Evolutionary conservation across 1,139 yeast species (phyloP), one percentile per base, ranked within the genome.

Genomic region (Debaryomycetaceae sp.): DNA sequence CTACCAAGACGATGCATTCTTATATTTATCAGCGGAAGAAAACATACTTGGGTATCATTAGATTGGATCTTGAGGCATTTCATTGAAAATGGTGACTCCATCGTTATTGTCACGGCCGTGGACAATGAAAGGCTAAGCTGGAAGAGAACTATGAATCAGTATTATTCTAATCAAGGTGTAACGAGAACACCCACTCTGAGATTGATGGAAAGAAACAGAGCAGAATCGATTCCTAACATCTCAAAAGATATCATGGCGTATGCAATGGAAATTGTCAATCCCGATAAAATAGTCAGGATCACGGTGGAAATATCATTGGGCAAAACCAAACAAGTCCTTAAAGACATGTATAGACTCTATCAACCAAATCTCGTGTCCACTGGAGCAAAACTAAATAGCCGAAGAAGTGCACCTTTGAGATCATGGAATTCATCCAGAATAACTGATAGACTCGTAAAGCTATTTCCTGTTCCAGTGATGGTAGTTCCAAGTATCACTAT

Each of bases 21-120:
- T 50, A 81, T 83, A 18, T 84, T 83, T 55, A 68, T 85, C 5
- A 73, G 81, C 45, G 95, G 88, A 1, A 66, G 91, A 44, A 73
- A 67, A 35, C 91, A 84, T 59, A 83, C 92, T 0, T 85, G 94
- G 92, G 87, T 83, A 3, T 82, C 88, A 0, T 61, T 85, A 36
- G 95, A 85, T 56, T 85, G 86, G 84, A 63, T 77, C 3, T 59
- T 84, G 42, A 66, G 65, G 33, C 63, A 66, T 34, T 63, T 81
- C 14, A 56, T 81, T 9, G 79, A 75, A 47, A 65, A 80, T 50
- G 86, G 87, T 6, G 94, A 85, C 55, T 73, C 80, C 6, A 61
- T 85, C 3, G 75, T 85, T 5, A 73, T 85, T 7, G 87, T 50
- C 56, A 78, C 63, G 2, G 66, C 76, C 6, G 55, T 70, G 13